Conservation (phyloP, 148 eudicot genomes). For the Amaranthus hypochondriacus region DNA sequence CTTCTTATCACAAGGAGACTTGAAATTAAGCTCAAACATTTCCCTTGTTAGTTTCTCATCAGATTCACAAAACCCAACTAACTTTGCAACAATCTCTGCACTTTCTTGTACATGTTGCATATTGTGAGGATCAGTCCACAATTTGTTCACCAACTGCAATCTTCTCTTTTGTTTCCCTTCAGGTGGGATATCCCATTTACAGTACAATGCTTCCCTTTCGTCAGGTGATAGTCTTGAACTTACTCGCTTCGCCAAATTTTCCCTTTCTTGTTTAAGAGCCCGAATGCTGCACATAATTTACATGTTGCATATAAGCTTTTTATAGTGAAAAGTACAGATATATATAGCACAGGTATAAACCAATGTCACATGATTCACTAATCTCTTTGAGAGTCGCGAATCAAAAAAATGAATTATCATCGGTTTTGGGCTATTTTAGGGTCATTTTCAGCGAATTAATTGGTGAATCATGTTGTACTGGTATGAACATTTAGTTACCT, state of each 20-base stretch:
- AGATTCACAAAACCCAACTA: slow-evolving; percentile 87
- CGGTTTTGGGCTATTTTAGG: too few species aligned
- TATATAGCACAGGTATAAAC: too few species aligned
- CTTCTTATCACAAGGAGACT: slow-evolving; percentile 68
- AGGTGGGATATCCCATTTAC: slow-evolving; percentile 87
- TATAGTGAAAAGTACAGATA: too few species aligned
- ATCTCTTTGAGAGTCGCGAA: too few species aligned
- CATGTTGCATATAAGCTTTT: too few species aligned
- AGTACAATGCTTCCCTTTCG: slow-evolving; percentile 73
- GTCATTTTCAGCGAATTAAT: too few species aligned
- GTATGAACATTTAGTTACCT: slow-evolving; percentile 32
- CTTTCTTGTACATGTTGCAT: slow-evolving; percentile 88
- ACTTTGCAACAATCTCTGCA: slow-evolving; percentile 87
- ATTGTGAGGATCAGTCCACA: slow-evolving; percentile 91
- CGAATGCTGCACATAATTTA: slow-evolving; percentile 48
- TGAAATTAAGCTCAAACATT: slow-evolving; percentile 91
- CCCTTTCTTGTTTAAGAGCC: slow-evolving; percentile 93
- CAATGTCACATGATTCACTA: too few species aligned
- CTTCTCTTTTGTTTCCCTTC: slow-evolving; percentile 84
- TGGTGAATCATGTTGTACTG: too few species aligned
- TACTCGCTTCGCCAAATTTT: slow-evolving; percentile 85
- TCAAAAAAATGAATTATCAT: too few species aligned
- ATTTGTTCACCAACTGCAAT: slow-evolving; percentile 75
- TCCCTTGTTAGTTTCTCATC: slow-evolving; percentile 71
- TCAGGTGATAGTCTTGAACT: slow-evolving; percentile 68